These are phyloP conservation scores for Tolypocladium ovalisporum DNA, from an alignment of 2,329 filamentous ascomycete species.

Conservation along the genomic window DNA sequence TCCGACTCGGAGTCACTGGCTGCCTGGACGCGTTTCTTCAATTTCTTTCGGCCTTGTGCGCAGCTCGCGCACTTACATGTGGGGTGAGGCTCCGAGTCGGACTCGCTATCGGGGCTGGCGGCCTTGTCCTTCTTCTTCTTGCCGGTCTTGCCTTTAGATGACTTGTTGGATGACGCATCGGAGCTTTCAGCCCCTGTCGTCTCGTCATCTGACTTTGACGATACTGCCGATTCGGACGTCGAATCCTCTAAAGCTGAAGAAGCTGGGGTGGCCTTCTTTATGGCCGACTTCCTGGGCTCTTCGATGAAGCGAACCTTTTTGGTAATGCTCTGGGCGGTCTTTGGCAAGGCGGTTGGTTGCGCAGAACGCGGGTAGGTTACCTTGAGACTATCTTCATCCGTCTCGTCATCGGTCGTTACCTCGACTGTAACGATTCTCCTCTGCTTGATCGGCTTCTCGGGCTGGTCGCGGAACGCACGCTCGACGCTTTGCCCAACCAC, in stretches of 20 bases:
- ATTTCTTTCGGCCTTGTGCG: slow-evolving; percentile 7
- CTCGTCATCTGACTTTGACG: slow-evolving; percentile 8
- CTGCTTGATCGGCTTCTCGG: slow-evolving; percentile 12
- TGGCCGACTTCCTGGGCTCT: slow-evolving; percentile 21
- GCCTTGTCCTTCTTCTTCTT: slow-evolving; percentile 8
- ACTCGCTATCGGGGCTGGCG: slow-evolving; percentile 13
- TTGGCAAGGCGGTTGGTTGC: neutral
- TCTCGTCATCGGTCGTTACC: slow-evolving; percentile 40
- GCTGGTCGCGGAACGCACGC: slow-evolving; percentile 14
- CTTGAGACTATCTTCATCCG: slow-evolving; percentile 34
- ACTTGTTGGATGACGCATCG: slow-evolving; percentile 5
- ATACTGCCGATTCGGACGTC: slow-evolving; percentile 8
- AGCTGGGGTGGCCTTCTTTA: slow-evolving; percentile 19
- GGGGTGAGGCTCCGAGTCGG: slow-evolving; percentile 22
- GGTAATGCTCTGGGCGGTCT: slow-evolving; percentile 6
- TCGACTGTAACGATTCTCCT: slow-evolving; percentile 27
- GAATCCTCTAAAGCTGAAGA: slow-evolving; percentile 13
- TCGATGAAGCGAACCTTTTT: slow-evolving; percentile 35
- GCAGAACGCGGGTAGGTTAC: slow-evolving; percentile 36
- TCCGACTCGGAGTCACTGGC: neutral
- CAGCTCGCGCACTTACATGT: slow-evolving; percentile 16
- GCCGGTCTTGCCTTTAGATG: slow-evolving; percentile 3
- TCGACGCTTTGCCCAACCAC: slow-evolving; percentile 25
- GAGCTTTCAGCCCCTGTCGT: slow-evolving; percentile 9
- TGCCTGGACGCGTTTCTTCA: slow-evolving; percentile 2